Evolutionary conservation across 495 filamentous ascomycete species (phyloP).

Genomic region (Tetracladium marchalianum): DNA sequence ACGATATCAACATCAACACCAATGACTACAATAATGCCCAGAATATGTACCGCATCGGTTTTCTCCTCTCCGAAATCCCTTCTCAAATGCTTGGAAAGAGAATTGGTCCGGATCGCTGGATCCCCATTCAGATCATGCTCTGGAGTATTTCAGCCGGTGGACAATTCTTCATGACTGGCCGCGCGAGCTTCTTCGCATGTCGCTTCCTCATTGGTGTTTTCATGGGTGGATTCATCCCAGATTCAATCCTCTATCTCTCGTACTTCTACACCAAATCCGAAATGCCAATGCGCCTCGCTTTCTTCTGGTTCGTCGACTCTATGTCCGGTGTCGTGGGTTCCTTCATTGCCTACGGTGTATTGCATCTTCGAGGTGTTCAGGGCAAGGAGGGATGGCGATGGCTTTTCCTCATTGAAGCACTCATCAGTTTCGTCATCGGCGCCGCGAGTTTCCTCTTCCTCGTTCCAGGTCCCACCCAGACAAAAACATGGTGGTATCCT

Average conservation of each 20-base stretch:
- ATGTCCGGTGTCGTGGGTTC: conserved; percentile 55
- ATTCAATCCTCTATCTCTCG: conserved; percentile 53
- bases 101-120: conserved; percentile 77
- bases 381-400: conserved; percentile 62
- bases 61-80: conserved; percentile 61
- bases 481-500: conserved; percentile 30
- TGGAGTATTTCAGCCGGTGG: conserved; percentile 65
- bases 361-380: conserved; percentile 51
- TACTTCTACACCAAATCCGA: conserved; percentile 69
- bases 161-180: conserved; percentile 52
- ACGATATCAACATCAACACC: conserved; percentile 47
- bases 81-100: conserved; percentile 65
- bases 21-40: conserved; percentile 72
- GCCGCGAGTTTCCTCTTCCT: conserved; percentile 57
- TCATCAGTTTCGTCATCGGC: conserved; percentile 52
- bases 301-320: conserved; percentile 61
- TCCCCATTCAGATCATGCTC: conserved; percentile 68
- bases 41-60: conserved; percentile 58
- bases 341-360: conserved; percentile 61
- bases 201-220: conserved; percentile 58
- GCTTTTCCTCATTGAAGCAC: conserved; percentile 49
- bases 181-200: conserved; percentile 47
- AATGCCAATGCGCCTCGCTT: conserved; percentile 53
- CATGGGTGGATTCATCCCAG: conserved; percentile 56
- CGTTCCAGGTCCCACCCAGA: conserved; percentile 64